Evolutionary conservation across 2,329 filamentous ascomycete genomes (phyloP), one percentile per base, ranked within the genome.

Genomic region (Aspergillus hortae): DNA sequence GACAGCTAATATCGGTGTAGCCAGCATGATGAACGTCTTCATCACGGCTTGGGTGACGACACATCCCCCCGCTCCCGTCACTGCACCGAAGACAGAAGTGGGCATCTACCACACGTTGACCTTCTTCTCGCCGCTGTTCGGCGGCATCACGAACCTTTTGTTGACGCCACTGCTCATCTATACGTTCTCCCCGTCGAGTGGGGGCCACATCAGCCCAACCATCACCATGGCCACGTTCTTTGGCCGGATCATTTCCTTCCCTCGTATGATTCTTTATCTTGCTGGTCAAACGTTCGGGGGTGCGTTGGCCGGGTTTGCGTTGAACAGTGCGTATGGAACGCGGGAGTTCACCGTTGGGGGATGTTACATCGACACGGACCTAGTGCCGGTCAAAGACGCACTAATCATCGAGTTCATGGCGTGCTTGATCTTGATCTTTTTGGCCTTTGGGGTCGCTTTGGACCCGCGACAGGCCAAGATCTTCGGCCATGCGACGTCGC

Each of bases 181-280:
- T 56, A 74, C 73, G 7, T 74, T 76, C 12, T 75, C 71, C 4
- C 74, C 78, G 0, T 74, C 75, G 0, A 77, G 75, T 3, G 78
- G 80, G 36, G 79, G 75, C 1, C 80, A 82, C 58, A 63, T 82
- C 50, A 82, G 80, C 56, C 79, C 79, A 1, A 65, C 76, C 30
- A 80, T 83, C 53, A 81, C 79, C 0, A 73, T 82, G 44, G 72
- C 76, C 2, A 80, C 79, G 2, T 76, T 83, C 53, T 74, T 79
- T 21, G 72, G 76, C 1, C 74, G 78, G 0, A 66, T 81, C 11
- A 76, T 75, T 17, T 76, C 77, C 1, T 67, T 81, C 11, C 72
- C 79, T 0, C 71, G 79, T 49, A 72, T 73, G 14, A 60, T 80
- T 0, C 52, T 81, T 9, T 81, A 81, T 51, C 54, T 81, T 3